These are phyloP conservation scores for Claviceps sp. DNA, from an alignment of 2,329 filamentous ascomycete species.

Conservation along the genomic window DNA sequence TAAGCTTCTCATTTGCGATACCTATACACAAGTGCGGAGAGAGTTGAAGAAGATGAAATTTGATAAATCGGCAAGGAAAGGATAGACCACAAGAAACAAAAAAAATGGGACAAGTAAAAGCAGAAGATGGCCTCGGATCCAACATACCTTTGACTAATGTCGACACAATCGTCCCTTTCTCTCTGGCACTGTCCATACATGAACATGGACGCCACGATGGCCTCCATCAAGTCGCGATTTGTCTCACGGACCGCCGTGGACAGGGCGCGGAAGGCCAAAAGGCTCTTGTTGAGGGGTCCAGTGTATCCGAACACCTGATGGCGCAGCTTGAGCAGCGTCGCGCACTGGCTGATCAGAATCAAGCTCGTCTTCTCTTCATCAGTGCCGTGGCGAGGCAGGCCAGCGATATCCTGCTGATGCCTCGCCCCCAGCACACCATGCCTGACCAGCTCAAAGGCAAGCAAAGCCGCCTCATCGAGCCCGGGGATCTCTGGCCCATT, in stretches of 20 bases:
- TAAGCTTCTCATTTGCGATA: not conserved
- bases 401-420: conserved; percentile 42
- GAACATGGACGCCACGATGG: conserved; percentile 66
- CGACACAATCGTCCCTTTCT: conserved; percentile 49
- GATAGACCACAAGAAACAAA: not conserved
- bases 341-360: conserved; percentile 73
- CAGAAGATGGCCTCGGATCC: too few relatives aligned
- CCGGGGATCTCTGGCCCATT: conserved; percentile 29
- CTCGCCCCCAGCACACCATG: conserved; percentile 65
- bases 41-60: not conserved
- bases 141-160: conserved; percentile 59
- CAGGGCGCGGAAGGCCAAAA: conserved; percentile 76
- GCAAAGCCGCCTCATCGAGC: conserved; percentile 64
- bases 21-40: too few relatives aligned
- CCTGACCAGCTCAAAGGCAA: conserved; percentile 75
- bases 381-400: conserved; percentile 39
- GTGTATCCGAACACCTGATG: conserved; percentile 86
- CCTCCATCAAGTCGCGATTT: conserved; percentile 73
- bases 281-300: conserved; percentile 79
- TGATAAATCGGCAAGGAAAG: not conserved
- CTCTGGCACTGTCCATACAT: conserved; percentile 68
- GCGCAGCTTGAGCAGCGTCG: conserved; percentile 67
- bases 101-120: not conserved
- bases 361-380: conserved; percentile 68
- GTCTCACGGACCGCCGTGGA: conserved; percentile 66